Base-by-base conservation (phyloP, 108 stramenopile species). In the Pseudonitzschia multiseries region DNA sequence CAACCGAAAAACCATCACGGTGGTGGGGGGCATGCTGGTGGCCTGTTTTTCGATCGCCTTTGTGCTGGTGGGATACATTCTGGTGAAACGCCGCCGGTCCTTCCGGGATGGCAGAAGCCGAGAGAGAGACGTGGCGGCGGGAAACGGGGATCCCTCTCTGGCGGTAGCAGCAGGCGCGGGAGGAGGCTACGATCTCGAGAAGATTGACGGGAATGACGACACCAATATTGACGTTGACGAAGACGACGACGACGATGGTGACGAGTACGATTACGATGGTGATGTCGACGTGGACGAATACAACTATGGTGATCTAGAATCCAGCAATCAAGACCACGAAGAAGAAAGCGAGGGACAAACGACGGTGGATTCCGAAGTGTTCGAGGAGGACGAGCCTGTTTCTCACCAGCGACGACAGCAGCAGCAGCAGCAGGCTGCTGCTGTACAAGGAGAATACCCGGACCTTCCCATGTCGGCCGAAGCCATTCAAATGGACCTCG, bases 11-110 rank as follows among this genome's bases (percentile, higher is more conserved):
- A 79, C 79, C 8, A 68, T 79, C 33, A 79, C 79, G 1, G 62
- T 79, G 52, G 79, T 79, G 13, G 79, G 79, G 22, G 79, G 79
- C 5, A 54, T 79, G 36, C 51, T 79, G 28, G 73, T 79, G 36
- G 79, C 73, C 21, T 73, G 68, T 28, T 79, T 79, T 59, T 64
- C 64, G 9, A 27, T 74, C 17, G 79, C 79, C 44, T 74, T 72
- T 65, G 15, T 70, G 13, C 50, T 73, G 42, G 68, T 79, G 33
- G 59, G 50, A 18, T 65, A 60, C 36, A 68, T 79, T 15, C 42
- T 79, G n/a, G 69, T 41, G 20, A 40, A 64, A 54, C 59, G 79
- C 63, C 68, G 73, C 60, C 33, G 51, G 33, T 41, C 60, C 61
- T 62, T 36, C 32, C 32, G 29, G 0, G 29, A 41, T 12, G 22